A percentile compares a stretch with the other conserved stretches of the same genome.
These are phyloP conservation scores for Coniochaeta sp. DNA, from an alignment of 2,329 filamentous ascomycete species.

Conservation along the genomic window DNA sequence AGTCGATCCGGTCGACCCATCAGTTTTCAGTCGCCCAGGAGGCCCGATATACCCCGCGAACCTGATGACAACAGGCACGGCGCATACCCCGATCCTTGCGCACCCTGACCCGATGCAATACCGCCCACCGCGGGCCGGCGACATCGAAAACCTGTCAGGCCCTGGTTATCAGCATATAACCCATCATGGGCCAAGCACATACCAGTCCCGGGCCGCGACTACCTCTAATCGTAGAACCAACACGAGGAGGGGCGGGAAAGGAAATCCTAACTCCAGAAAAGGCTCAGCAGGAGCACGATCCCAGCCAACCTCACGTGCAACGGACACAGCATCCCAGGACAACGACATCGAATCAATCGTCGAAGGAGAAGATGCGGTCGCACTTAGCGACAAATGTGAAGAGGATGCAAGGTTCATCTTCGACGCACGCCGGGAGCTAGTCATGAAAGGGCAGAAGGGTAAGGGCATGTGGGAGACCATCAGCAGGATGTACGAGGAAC, in stretches of 20 bases:
- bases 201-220: conserved; percentile 9
- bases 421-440: conserved; percentile 37
- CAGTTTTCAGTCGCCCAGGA: conserved; percentile 8
- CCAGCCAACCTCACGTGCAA: background rate
- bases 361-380: conserved; percentile 12
- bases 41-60: background rate
- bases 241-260: background rate
- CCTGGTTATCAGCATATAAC: conserved; percentile 10
- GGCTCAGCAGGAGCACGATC: conserved; percentile 8
- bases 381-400: conserved; percentile 36
- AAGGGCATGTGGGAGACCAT: conserved; percentile 54
- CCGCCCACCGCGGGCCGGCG: background rate
- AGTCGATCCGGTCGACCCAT: conserved; percentile 6
- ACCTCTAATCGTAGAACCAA: conserved; percentile 11
- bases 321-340: conserved; percentile 1
- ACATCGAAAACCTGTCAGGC: conserved; percentile 16
- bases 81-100: conserved; percentile 12
- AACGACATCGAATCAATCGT: conserved; percentile 10
- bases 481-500: conserved; percentile 24
- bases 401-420: conserved; percentile 43
- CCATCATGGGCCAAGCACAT: conserved; percentile 4
- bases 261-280: background rate
- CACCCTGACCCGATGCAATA: conserved; percentile 11
- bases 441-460: conserved; percentile 40
- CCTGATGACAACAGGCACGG: conserved; percentile 10